Evolutionary conservation across 2,329 filamentous ascomycete genomes (phyloP).

Genomic region (Fusarium mexicanum): DNA sequence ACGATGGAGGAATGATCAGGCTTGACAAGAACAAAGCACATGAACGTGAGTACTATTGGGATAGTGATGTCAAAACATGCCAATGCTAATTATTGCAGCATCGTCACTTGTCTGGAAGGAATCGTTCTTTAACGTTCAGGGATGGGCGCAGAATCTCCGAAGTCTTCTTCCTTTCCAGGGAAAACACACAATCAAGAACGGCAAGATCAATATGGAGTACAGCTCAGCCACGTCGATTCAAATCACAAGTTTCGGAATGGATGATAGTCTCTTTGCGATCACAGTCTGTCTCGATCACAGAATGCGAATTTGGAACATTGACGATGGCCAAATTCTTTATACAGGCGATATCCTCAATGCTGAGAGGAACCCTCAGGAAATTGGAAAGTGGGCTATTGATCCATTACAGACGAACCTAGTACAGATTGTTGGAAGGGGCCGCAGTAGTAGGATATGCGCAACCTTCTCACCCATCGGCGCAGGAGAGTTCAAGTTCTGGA

Average conservation of each 20-base stretch:
- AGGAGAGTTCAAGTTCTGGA: constrained; percentile 96
- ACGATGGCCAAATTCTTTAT: constrained; percentile 79
- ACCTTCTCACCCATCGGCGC: constrained; percentile 89
- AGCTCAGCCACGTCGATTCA: constrained; percentile 73
- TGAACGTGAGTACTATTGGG: constrained; percentile 53
- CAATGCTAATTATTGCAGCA: constrained; percentile 33
- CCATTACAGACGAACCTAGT: constrained; percentile 82
- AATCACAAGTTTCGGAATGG: constrained; percentile 61
- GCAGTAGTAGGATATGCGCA: constrained; percentile 68
- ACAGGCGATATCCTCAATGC: constrained; percentile 81
- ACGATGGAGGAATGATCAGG: constrained; percentile 79
- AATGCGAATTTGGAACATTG: constrained; percentile 87
- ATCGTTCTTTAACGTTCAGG: constrained; percentile 76
- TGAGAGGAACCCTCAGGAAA: constrained; percentile 71
- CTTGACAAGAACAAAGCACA: constrained; percentile 68
- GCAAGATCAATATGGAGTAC: constrained; percentile 71
- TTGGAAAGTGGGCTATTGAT: constrained; percentile 79
- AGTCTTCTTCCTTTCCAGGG: constrained; percentile 74
- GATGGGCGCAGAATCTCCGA: constrained; percentile 74
- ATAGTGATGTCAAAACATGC: background rate
- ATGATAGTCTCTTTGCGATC: constrained; percentile 68
- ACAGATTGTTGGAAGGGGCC: constrained; percentile 70
- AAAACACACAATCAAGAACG: constrained; percentile 70
- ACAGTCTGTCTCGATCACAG: constrained; percentile 91
- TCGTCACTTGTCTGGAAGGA: constrained; percentile 68